Evolutionary conservation across 257 asterid species (phyloP).

Genomic region (Leptodermis oblonga): DNA sequence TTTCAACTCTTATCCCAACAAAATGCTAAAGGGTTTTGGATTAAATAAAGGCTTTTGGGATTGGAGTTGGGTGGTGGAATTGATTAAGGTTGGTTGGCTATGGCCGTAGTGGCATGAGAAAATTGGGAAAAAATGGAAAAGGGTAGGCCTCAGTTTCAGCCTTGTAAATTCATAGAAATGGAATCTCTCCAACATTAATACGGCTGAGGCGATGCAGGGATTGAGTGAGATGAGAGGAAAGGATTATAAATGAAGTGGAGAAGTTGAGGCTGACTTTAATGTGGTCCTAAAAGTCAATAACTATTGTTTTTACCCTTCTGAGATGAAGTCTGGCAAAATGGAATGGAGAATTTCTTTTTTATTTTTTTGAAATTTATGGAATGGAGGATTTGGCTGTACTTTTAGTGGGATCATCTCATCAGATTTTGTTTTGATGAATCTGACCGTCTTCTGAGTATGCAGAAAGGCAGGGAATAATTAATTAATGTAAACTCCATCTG

Average conservation of each 20-base stretch:
- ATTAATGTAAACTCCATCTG: no score
- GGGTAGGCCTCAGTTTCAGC: neutral
- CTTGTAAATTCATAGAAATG: neutral
- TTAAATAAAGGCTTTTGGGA: neutral
- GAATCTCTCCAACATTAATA: conserved; percentile 7
- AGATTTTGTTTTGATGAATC: no score
- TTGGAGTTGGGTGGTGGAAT: conserved; percentile 6
- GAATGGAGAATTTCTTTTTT: no score
- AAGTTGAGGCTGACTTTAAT: neutral
- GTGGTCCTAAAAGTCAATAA: conserved; percentile 6
- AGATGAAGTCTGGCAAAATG: conserved; percentile 1
- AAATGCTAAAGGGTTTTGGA: neutral
- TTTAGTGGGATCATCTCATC: no score
- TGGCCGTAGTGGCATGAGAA: neutral
- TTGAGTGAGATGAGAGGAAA: no score
- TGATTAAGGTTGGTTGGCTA: conserved; percentile 10
- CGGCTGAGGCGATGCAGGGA: conserved; percentile 1
- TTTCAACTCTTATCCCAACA: neutral
- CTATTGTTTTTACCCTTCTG: neutral
- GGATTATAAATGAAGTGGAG: neutral
- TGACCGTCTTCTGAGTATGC: no score
- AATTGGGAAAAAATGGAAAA: neutral
- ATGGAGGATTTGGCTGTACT: no score
- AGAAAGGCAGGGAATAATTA: no score
- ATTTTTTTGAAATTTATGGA: no score